Evolutionary conservation across 2,329 filamentous ascomycete genomes (phyloP).

Genomic region (Cercospora sesami): DNA sequence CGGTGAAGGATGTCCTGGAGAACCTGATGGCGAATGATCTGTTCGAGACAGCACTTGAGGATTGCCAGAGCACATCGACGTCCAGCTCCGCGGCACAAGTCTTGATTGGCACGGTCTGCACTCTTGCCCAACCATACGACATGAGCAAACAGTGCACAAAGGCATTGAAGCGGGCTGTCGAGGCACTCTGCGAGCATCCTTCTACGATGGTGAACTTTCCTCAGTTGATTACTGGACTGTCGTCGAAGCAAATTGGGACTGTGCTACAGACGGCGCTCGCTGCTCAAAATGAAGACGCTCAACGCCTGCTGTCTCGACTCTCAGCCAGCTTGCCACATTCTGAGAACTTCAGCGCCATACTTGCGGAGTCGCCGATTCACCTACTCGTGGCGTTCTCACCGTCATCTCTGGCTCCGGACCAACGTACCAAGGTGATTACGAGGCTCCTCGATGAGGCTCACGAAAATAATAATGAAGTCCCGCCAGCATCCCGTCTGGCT

Average conservation of each 20-base stretch:
- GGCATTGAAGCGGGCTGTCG: constrained; percentile 4
- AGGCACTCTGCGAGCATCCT: constrained; percentile 10
- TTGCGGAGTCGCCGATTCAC: neutral
- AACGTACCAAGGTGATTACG: neutral
- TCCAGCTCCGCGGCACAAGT: constrained; percentile 15
- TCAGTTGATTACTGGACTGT: neutral
- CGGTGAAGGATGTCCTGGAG: neutral
- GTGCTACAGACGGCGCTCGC: neutral
- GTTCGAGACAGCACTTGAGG: constrained; percentile 16
- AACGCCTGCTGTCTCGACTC: neutral
- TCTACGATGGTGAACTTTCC: neutral
- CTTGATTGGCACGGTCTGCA: constrained; percentile 21
- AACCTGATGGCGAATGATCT: constrained; percentile 12
- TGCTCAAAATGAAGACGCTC: neutral
- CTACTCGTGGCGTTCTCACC: neutral
- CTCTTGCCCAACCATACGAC: constrained; percentile 2
- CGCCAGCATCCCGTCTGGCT: neutral
- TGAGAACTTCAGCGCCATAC: neutral
- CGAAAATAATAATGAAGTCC: neutral
- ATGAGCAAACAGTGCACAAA: constrained; percentile 2
- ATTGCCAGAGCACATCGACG: neutral
- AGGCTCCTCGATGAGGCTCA: neutral
- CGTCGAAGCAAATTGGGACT: neutral
- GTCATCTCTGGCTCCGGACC: neutral
- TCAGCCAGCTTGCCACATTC: neutral